Percentiles rank a stretch among this genome's conserved stretches.
phyloP scores from a whole-genome alignment of 768 basidiomycete species.

The Podaxis sp. region DNA sequence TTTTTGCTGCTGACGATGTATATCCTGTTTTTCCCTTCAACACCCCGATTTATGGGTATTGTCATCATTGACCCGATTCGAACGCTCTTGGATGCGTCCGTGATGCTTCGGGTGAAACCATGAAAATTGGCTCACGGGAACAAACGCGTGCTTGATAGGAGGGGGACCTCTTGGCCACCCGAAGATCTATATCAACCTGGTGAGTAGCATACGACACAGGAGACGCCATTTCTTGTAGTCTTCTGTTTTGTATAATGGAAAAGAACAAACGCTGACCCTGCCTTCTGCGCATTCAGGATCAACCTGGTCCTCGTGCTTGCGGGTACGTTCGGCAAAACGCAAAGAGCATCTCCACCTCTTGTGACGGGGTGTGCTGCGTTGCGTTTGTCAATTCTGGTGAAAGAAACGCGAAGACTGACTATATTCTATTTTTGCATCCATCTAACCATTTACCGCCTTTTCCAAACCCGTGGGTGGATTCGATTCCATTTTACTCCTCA shows the following conservation, averaged over 20 bases:
- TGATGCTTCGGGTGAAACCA: not conserved
- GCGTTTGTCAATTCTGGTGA: not conserved
- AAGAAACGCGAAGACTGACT: conserved; percentile 3
- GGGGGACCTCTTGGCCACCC: conserved; percentile 95
- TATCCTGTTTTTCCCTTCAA: not conserved
- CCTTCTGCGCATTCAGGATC: conserved; percentile 54
- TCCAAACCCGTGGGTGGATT: not conserved
- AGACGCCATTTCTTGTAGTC: not conserved
- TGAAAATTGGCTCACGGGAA: conserved; percentile 9
- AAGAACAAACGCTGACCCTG: conserved; percentile 13
- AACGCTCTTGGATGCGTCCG: not conserved
- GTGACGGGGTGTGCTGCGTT: not conserved
- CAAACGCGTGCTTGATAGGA: conserved; percentile 46
- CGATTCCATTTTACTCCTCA: not conserved
- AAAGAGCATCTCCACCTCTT: conserved; percentile 4
- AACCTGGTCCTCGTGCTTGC: conserved; percentile 83
- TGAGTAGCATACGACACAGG: conserved; percentile 34
- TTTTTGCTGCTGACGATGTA: not conserved
- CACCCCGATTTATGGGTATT: not conserved
- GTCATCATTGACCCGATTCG: not conserved
- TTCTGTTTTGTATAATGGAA: conserved; percentile 1
- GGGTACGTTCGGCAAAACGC: conserved; percentile 60
- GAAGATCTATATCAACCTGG: conserved; percentile 94
- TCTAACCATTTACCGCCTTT: conserved; percentile 1
- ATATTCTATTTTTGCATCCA: not conserved